Base-by-base conservation (phyloP, 768 basidiomycete species). In the Leucocoprinus birnbaumii region DNA sequence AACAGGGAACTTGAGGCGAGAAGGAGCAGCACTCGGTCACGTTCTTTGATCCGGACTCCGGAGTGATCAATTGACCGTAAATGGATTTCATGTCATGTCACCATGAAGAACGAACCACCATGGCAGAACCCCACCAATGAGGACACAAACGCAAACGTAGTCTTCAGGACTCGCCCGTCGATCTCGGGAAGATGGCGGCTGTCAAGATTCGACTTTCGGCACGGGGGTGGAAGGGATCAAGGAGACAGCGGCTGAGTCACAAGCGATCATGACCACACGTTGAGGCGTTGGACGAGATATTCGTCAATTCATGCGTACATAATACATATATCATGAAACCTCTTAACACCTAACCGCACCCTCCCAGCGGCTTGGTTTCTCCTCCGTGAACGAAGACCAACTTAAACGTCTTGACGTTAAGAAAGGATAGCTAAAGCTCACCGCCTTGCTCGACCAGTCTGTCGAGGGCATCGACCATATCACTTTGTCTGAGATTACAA, bases 71-170 rank as follows among this genome's bases (percentile, higher is more conserved):
- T n/a, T n/a, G n/a, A n/a, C n/a, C n/a, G n/a, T n/a, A n/a, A n/a
- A n/a, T n/a, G n/a, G n/a, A n/a, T n/a, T n/a, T n/a, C n/a, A n/a
- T n/a, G n/a, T n/a, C n/a, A n/a, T n/a, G n/a, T n/a, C n/a, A n/a
- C n/a, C n/a, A n/a, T n/a, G n/a, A n/a, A n/a, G n/a, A n/a, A n/a
- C n/a, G n/a, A n/a, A n/a, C n/a, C n/a, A n/a, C n/a, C n/a, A n/a
- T n/a, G n/a, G n/a, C n/a, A n/a, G n/a, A n/a, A n/a, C n/a, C n/a
- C n/a, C n/a, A n/a, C n/a, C n/a, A n/a, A n/a, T n/a, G n/a, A n/a
- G n/a, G n/a, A n/a, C 63, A 62, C 58, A 68, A 68, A 55, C 66
- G 63, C 60, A 66, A 68, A 56, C 67, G 62, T 56, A 66, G 65
- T 49, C 62, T 67, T 31, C 65, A 66, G 49, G 66, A 68, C 59